phyloP scores from a whole-genome alignment of 257 asterid species.

The Paulownia fortunei region DNA sequence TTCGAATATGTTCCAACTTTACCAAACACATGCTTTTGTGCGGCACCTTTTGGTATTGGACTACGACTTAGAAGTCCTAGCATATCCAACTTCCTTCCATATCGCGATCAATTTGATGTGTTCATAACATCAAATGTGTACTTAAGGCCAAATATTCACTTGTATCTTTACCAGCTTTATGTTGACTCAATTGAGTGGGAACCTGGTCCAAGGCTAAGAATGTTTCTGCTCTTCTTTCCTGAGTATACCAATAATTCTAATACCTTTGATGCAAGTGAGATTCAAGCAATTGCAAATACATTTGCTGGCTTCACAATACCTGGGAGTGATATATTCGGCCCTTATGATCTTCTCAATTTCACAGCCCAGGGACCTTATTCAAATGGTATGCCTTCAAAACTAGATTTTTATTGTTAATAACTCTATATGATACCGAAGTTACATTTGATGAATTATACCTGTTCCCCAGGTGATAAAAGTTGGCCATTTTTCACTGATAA shows the following conservation, averaged over 20 bases:
- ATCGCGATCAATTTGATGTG: constrained; percentile 20
- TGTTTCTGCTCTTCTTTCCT: constrained; percentile 53
- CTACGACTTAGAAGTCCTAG: constrained; percentile 61
- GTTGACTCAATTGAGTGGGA: constrained; percentile 54
- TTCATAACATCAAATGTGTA: constrained; percentile 37
- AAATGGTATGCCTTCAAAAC: constrained; percentile 37
- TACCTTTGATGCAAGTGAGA: constrained; percentile 35
- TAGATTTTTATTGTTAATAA: neutral
- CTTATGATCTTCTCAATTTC: constrained; percentile 62
- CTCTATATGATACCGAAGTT: no score
- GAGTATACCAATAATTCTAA: constrained; percentile 28
- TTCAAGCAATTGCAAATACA: constrained; percentile 39
- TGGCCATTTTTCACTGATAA: neutral
- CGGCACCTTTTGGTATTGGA: constrained; percentile 61
- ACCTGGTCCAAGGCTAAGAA: constrained; percentile 56
- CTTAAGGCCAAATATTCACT: constrained; percentile 11
- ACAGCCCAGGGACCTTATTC: constrained; percentile 46
- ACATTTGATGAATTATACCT: no score
- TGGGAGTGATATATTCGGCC: constrained; percentile 50
- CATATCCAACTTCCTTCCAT: constrained; percentile 48
- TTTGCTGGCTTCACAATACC: constrained; percentile 53
- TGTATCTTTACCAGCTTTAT: constrained; percentile 40
- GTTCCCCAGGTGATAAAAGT: no score
- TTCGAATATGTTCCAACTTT: constrained; percentile 46
- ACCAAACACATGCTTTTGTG: constrained; percentile 50